Conservation (phyloP, 257 asterid genomes). For the Schizonepeta tenuifolia region DNA sequence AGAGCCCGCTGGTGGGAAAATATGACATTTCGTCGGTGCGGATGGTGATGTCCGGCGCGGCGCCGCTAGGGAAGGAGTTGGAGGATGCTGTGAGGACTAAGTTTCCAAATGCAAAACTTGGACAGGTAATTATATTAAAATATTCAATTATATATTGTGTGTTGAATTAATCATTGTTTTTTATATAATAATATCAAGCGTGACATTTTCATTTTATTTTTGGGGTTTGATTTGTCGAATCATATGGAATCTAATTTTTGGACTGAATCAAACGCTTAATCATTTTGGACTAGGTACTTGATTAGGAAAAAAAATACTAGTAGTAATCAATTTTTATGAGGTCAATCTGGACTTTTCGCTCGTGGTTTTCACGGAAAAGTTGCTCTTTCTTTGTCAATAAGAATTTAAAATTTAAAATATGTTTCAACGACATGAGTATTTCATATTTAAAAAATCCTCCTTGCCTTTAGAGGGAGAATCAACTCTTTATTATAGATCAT, state of each 20-base stretch:
- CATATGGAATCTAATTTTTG: neutral
- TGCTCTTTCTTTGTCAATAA: neutral
- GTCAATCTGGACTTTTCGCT: slow-evolving; percentile 2
- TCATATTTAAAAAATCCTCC: too few species aligned
- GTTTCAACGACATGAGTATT: too few species aligned
- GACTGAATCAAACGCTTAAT: neutral
- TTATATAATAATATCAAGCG: neutral
- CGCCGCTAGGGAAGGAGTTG: slow-evolving; percentile 90
- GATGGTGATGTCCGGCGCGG: slow-evolving; percentile 93
- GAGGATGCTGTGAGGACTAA: slow-evolving; percentile 77
- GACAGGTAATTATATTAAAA: slow-evolving; percentile 47
- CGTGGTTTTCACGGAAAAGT: neutral
- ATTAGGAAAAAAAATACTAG: too few species aligned
- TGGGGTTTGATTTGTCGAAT: neutral
- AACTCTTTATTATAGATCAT: neutral
- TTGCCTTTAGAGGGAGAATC: neutral
- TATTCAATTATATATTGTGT: neutral
- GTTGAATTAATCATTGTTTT: too few species aligned
- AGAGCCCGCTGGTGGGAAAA: slow-evolving; percentile 69
- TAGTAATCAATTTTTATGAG: neutral
- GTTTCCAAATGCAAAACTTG: slow-evolving; percentile 78
- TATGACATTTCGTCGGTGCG: slow-evolving; percentile 77
- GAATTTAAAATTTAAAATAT: neutral
- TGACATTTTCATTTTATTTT: neutral
- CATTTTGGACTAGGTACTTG: too few species aligned